Percentiles rank a stretch among this genome's conserved stretches.
These are phyloP conservation scores for Phytopythium litorale DNA, from an alignment of 352 stramenopile species.

Conservation along the genomic window DNA sequence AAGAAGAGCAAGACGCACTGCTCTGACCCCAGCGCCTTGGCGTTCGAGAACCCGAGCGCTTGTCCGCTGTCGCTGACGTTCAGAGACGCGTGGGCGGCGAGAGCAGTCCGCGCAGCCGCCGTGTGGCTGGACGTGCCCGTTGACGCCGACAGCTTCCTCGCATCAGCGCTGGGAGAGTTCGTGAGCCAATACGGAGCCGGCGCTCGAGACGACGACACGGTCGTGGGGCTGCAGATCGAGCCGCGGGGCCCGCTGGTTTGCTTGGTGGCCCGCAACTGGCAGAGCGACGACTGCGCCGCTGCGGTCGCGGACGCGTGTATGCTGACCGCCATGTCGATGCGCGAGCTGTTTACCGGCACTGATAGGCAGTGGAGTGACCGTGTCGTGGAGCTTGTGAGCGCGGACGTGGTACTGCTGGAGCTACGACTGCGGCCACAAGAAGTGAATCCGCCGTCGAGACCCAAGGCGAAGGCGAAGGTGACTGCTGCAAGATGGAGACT, in stretches of 20 bases:
- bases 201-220: not conserved
- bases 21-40: not conserved
- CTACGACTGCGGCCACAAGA: not conserved
- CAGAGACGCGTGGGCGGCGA: not conserved
- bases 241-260: not conserved
- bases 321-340: not conserved
- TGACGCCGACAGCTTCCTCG: not conserved
- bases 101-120: not conserved
- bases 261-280: not conserved
- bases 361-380: not conserved
- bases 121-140: slow-evolving; percentile 9
- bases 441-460: not conserved
- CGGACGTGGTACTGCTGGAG: not conserved
- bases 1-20: not conserved
- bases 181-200: too few relatives aligned
- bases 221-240: not conserved
- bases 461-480: not conserved
- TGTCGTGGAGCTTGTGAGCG: not conserved
- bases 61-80: not conserved
- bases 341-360: not conserved
- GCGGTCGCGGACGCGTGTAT: not conserved
- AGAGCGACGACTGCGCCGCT: not conserved
- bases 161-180: not conserved
- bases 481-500: not conserved
- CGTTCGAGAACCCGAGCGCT: not conserved